Base-by-base conservation (phyloP, 306 rosid genomes). In the Purshia tridentata region DNA sequence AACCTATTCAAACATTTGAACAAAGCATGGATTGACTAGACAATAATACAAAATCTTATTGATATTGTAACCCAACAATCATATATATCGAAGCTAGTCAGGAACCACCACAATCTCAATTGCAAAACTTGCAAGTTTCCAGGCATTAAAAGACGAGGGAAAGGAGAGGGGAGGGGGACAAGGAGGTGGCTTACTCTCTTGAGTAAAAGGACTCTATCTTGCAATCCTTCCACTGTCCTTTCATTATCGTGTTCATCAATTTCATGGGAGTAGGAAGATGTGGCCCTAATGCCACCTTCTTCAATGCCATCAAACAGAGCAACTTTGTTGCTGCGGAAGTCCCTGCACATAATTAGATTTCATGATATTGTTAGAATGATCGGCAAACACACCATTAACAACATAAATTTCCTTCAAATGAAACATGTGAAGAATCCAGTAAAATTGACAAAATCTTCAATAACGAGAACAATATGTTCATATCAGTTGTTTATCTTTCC, bases 191-290 rank as follows among this genome's bases (percentile, higher is more conserved):
- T 81, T 84, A 91, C 98, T 81, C 97, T 87, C 80, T 93, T 93
- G 82, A 93, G 86, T 77, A 93, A 80, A 85, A 53, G 88, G 86
- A 91, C 98, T 80, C 97, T 88, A 70, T 91, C 98, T 78, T 93
- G 98, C 84, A 93, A 80, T 74, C 97, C 98, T 19, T 88, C 97
- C 67, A 93, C 48, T 64, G 92, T 96, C 69, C 84, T 79, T 67
- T 91, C 98, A 72, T 93, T 93, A 58, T 88, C 96, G 9, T 91
- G 98, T 77, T 93, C 98, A 82, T 90, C 96, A 63, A 93, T 93
- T 86, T 93, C 98, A 82, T 93, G 97, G 69, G 81, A 81, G 78
- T 85, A 86, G 46, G 88, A 83, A 4, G 88, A 72, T 29, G 90
- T 76, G 40, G 88, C 82, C 75, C 88, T 76, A 15, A 86, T 79